A percentile compares a stretch with the other conserved stretches of the same genome.
phyloP scores from a whole-genome alignment of 441 rosid species.

The Hura crepitans region DNA sequence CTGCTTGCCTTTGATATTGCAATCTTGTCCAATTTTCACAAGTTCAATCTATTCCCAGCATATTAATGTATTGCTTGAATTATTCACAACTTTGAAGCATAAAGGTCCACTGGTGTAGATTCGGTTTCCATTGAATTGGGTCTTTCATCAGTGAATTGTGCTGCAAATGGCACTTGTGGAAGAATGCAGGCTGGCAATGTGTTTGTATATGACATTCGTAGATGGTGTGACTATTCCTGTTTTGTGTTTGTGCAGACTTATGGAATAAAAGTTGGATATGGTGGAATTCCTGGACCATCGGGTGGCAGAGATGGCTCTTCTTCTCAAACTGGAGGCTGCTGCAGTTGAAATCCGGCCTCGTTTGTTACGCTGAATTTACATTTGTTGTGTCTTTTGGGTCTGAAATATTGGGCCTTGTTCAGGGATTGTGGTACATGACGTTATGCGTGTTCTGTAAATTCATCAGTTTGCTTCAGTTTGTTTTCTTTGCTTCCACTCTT shows the following conservation, averaged over 20 bases:
- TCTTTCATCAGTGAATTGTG: too few relatives aligned
- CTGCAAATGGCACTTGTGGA: too few relatives aligned
- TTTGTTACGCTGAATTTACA: slow-evolving; percentile 2
- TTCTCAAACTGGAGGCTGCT: slow-evolving; percentile 87
- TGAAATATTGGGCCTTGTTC: slow-evolving; percentile 14
- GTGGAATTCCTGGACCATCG: slow-evolving; percentile 91
- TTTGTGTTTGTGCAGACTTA: slow-evolving; percentile 46
- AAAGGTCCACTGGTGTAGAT: too few relatives aligned
- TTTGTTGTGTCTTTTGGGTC: slow-evolving; percentile 6
- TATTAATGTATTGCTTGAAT: neutral
- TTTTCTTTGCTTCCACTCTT: neutral
- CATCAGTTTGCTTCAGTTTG: slow-evolving; percentile 13
- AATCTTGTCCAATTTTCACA: neutral
- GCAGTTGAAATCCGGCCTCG: slow-evolving; percentile 43
- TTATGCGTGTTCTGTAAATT: slow-evolving; percentile 35
- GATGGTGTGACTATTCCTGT: slow-evolving; percentile 22
- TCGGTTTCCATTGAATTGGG: too few relatives aligned
- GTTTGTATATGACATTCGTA: too few relatives aligned
- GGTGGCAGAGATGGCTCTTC: slow-evolving; percentile 81
- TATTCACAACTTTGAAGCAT: neutral
- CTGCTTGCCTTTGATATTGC: too few relatives aligned
- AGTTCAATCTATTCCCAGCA: neutral
- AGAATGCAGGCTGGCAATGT: too few relatives aligned
- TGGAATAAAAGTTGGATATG: slow-evolving; percentile 95
- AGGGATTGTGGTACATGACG: slow-evolving; percentile 16